Evolutionary conservation across 2,329 filamentous ascomycete species (phyloP), one percentile per base, ranked within the genome.

Genomic region (Blumeriella jaapii): DNA sequence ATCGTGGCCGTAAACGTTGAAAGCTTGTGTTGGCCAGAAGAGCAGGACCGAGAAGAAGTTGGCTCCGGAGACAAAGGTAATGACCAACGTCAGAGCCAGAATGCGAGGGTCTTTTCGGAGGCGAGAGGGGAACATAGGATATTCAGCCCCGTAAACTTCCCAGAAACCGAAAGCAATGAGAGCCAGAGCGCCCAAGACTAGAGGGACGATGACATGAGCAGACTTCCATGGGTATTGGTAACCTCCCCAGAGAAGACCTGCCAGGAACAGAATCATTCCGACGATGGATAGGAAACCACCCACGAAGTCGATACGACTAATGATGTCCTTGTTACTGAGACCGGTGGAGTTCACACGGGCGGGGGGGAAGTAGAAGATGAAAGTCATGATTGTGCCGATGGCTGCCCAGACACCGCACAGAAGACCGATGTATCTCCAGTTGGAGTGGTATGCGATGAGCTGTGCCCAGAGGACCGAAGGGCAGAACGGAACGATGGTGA

Each of bases 1-100:
- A 42, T 79, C 71, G 44, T 80, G 71, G 6, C 71, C 71, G 50
- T 78, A 78, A 11, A 78, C 67, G 45, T 78, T 78, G 58, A 71
- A 75, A 1, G 70, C 67, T 53, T 78, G 68, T 0, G 71, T 74
- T 0, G 50, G 48, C 73, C 74, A 79, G 52, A 78, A 74, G 50
- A 70, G 61, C 14, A 70, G 49, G 11, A 52, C 40, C 1, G 47
- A 49, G 43, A 54, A 53, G 37, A 51, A 3, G 71, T 74, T 74
- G 38, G 68, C 66, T 4, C 71, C 71, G 1, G 68, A 71, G 32
- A 74, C 68, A 47, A 71, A 71, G 7, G 70, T 73, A 47, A 74
- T 71, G 35, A 74, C 49, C n/a, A 74, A 56, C 0, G 67, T 72
- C 15, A 74, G 57, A 10, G 58, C 56, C 5, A 74, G 55, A 4